Evolutionary conservation across 1,284 basidiomycete species (phyloP).

Genomic region (Cryptococcus amylolentus): DNA sequence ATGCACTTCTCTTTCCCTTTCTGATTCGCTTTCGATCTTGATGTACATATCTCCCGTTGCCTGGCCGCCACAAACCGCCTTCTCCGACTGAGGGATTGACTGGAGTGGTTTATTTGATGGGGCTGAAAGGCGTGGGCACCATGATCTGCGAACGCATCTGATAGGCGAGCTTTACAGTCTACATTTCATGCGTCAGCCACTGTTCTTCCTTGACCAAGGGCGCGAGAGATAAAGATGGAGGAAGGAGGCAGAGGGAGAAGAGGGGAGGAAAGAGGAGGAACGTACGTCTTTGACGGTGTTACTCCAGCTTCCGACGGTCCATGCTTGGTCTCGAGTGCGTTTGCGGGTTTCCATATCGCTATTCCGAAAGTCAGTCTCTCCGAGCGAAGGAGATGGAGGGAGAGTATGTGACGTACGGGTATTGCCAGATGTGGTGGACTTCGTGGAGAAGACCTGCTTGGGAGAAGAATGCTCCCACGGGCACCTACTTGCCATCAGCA

Average conservation of each 20-base stretch:
- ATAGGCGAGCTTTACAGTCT: constrained; percentile 46
- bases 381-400: constrained; percentile 1
- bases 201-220: neutral
- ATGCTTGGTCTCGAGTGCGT: constrained; percentile 77
- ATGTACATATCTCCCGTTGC: no score
- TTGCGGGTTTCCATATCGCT: constrained; percentile 77
- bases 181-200: neutral
- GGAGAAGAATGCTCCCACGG: constrained; percentile 90
- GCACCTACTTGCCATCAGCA: constrained; percentile 51
- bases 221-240: neutral
- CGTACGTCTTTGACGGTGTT: constrained; percentile 86
- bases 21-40: no score
- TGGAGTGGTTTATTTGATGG: constrained; percentile 33
- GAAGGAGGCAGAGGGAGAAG: neutral
- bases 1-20: no score
- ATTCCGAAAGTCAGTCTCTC: neutral
- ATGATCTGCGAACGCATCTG: constrained; percentile 46
- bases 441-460: constrained; percentile 85
- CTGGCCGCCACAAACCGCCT: no score
- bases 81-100: no score
- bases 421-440: constrained; percentile 93
- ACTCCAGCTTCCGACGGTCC: constrained; percentile 89
- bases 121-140: constrained; percentile 46
- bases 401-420: constrained; percentile 59
- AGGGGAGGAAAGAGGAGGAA: no score